A percentile compares a stretch with the other conserved stretches of the same genome.
These are phyloP conservation scores for Lindgomyces ingoldianus DNA, from an alignment of 495 filamentous ascomycete genomes.

Conservation along the genomic window DNA sequence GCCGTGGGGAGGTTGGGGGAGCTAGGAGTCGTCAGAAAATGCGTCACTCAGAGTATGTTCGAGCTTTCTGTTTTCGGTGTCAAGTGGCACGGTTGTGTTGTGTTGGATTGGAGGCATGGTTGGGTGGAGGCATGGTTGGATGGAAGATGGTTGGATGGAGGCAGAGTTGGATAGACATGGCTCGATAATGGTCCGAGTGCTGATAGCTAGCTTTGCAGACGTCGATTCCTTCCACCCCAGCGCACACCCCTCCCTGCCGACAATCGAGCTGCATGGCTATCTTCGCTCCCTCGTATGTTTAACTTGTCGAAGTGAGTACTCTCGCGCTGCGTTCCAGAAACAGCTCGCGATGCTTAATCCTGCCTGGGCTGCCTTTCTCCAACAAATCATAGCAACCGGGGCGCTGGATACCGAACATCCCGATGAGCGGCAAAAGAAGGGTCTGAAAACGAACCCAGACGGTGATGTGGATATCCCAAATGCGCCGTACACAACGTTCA, in stretches of 20 bases:
- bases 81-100: no score
- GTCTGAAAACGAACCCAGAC: slow-evolving; percentile 85
- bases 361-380: slow-evolving; percentile 77
- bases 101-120: no score
- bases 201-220: no score
- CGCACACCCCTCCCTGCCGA: slow-evolving; percentile 73
- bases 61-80: not conserved
- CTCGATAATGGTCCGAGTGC: no score
- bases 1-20: slow-evolving; percentile 70
- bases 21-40: slow-evolving; percentile 69
- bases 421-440: slow-evolving; percentile 64
- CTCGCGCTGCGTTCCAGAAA: slow-evolving; percentile 69
- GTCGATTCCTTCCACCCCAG: slow-evolving; percentile 88
- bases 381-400: slow-evolving; percentile 66
- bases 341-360: slow-evolving; percentile 81
- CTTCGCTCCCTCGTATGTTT: slow-evolving; percentile 77
- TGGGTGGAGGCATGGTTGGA: no score
- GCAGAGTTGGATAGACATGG: no score
- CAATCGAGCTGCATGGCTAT: slow-evolving; percentile 88
- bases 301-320: slow-evolving; percentile 55
- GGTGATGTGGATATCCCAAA: slow-evolving; percentile 91
- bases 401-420: slow-evolving; percentile 77
- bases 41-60: slow-evolving; percentile 80
- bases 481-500: slow-evolving; percentile 83
- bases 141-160: no score